Percentiles rank a stretch among this genome's conserved stretches.
Evolutionary conservation across 2,329 filamentous ascomycete species (phyloP).

Genomic region (Fusarium sp.): DNA sequence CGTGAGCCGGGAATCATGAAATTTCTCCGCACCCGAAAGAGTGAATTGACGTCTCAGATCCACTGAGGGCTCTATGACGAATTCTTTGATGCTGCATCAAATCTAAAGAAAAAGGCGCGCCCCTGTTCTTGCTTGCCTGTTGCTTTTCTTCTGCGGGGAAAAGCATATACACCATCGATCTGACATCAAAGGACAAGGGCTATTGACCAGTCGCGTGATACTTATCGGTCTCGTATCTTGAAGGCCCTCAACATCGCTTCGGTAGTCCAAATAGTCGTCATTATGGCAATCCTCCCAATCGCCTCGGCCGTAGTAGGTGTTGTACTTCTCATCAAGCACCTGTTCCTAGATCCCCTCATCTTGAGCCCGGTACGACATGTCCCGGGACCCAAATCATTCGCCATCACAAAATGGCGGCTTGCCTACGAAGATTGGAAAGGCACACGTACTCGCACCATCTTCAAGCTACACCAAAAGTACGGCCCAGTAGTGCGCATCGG

Average conservation of each 20-base stretch:
- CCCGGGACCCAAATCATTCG: slow-evolving; percentile 57
- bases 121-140: background rate
- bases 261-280: background rate
- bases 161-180: background rate
- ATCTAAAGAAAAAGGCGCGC: slow-evolving; percentile 2
- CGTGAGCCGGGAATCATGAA: background rate
- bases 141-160: background rate
- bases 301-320: background rate
- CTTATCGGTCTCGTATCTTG: background rate
- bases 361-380: slow-evolving; percentile 14
- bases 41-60: background rate
- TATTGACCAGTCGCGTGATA: background rate
- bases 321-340: slow-evolving; percentile 15
- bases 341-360: slow-evolving; percentile 21
- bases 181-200: background rate
- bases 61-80: background rate
- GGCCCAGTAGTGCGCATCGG: slow-evolving; percentile 63
- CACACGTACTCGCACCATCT: slow-evolving; percentile 57
- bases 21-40: background rate
- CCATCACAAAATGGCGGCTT: slow-evolving; percentile 60
- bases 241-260: background rate
- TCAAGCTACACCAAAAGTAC: slow-evolving; percentile 59
- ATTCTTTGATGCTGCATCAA: background rate
- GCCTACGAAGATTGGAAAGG: slow-evolving; percentile 61
- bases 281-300: slow-evolving; percentile 3